A percentile compares a stretch with the other conserved stretches of the same genome.
Conservation (phyloP, 345 rosid genomes). For the Camelina neglecta region DNA sequence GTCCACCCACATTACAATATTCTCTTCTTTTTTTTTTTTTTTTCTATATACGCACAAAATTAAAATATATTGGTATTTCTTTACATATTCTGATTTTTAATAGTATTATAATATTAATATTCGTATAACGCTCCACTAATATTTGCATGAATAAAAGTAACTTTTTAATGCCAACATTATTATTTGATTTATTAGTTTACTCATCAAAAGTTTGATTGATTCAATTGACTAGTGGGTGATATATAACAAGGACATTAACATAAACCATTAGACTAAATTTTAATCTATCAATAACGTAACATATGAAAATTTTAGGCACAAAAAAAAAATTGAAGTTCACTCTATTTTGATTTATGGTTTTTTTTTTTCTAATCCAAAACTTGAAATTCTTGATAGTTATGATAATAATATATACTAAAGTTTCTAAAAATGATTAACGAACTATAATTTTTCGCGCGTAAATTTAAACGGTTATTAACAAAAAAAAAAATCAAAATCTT, state of each 20-base stretch:
- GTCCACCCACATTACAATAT: constrained; percentile 34
- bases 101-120: neutral
- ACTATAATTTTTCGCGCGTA: neutral
- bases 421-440: neutral
- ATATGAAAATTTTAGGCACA: no score
- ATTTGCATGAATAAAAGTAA: neutral
- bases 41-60: no score
- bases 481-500: no score
- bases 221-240: neutral
- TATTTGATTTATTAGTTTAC: no score
- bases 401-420: neutral
- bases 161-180: neutral
- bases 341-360: no score
- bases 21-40: neutral
- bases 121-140: neutral
- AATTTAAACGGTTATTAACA: neutral
- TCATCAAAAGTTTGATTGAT: neutral
- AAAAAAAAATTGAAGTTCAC: no score
- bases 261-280: neutral
- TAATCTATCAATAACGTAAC: neutral
- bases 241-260: neutral
- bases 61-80: no score
- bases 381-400: neutral
- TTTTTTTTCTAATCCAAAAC: no score
- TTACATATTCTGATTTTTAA: neutral